A percentile compares a stretch with the other conserved stretches of the same genome.
Conservation (phyloP, 805 yeast genomes). For the Barnettozyma sp. region DNA sequence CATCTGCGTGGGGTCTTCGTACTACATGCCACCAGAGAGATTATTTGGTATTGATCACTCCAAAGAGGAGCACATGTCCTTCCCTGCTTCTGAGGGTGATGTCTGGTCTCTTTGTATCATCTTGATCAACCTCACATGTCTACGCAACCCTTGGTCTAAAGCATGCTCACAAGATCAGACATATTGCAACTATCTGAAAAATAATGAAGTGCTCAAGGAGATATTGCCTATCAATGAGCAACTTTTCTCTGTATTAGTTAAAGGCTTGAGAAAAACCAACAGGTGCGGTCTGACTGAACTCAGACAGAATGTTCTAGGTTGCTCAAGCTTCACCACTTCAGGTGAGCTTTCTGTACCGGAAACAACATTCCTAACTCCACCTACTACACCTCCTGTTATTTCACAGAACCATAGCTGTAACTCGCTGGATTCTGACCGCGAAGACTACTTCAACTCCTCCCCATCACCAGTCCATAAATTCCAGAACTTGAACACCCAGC, state of each 20-base stretch:
- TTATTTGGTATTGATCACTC: slow-evolving; percentile 30
- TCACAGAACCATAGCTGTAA: slow-evolving; percentile 1
- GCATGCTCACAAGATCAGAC: slow-evolving; percentile 62
- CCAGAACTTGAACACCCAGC: too few species aligned
- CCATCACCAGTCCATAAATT: too few species aligned
- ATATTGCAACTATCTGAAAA: slow-evolving; percentile 54
- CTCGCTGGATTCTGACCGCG: background rate
- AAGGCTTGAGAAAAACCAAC: slow-evolving; percentile 26
- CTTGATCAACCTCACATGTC: slow-evolving; percentile 70
- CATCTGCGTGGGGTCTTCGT: slow-evolving; percentile 78
- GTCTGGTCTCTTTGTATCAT: slow-evolving; percentile 85
- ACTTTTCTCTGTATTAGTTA: slow-evolving; percentile 43
- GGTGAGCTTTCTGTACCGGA: slow-evolving; percentile 20
- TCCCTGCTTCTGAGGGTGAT: slow-evolving; percentile 73
- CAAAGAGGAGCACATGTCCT: slow-evolving; percentile 27
- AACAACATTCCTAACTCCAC: background rate
- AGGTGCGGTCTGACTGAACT: slow-evolving; percentile 25
- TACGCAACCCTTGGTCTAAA: slow-evolving; percentile 86
- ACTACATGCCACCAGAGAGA: slow-evolving; percentile 92
- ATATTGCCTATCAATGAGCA: slow-evolving; percentile 70
- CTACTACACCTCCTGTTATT: background rate
- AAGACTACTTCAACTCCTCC: background rate
- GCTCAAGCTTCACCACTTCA: slow-evolving; percentile 16
- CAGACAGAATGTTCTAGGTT: slow-evolving; percentile 14
- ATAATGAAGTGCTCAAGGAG: slow-evolving; percentile 47